Evolutionary conservation across 2,329 filamentous ascomycete genomes (phyloP).

Genomic region (Exutisphaerella laricina): DNA sequence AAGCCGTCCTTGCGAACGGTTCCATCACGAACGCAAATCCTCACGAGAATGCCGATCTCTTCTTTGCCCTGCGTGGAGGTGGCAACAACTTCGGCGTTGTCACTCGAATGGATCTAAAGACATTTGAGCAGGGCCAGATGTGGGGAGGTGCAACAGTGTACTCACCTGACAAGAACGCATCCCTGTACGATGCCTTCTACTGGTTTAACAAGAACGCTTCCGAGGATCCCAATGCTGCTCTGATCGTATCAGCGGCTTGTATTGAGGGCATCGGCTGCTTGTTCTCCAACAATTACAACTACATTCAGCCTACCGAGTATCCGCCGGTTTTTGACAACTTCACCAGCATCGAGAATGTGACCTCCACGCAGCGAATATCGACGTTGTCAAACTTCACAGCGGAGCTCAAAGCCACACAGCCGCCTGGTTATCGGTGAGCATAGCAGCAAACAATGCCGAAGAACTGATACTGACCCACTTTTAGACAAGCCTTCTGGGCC

Average conservation of each 20-base stretch:
- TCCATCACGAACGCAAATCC: conserved; percentile 22
- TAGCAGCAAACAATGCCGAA: background rate
- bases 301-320: conserved; percentile 4
- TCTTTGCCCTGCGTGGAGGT: conserved; percentile 23
- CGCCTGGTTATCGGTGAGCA: conserved; percentile 5
- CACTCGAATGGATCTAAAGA: conserved; percentile 24
- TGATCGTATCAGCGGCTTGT: conserved; percentile 7
- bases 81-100: conserved; percentile 30
- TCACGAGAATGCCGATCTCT: conserved; percentile 21
- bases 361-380: conserved; percentile 7
- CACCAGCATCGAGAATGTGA: conserved; percentile 1
- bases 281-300: conserved; percentile 10
- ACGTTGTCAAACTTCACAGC: conserved; percentile 6
- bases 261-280: conserved; percentile 5
- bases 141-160: conserved; percentile 17
- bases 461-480: background rate
- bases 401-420: conserved; percentile 11
- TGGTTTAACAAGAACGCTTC: conserved; percentile 11
- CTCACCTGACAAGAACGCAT: conserved; percentile 1
- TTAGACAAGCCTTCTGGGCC: conserved; percentile 7
- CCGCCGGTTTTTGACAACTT: conserved; percentile 9
- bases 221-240: conserved; percentile 5
- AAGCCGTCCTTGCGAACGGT: conserved; percentile 26
- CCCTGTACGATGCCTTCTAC: conserved; percentile 11
- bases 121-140: conserved; percentile 17